Base-by-base conservation (phyloP, 768 basidiomycete genomes). In the Trametopsis cervina region DNA sequence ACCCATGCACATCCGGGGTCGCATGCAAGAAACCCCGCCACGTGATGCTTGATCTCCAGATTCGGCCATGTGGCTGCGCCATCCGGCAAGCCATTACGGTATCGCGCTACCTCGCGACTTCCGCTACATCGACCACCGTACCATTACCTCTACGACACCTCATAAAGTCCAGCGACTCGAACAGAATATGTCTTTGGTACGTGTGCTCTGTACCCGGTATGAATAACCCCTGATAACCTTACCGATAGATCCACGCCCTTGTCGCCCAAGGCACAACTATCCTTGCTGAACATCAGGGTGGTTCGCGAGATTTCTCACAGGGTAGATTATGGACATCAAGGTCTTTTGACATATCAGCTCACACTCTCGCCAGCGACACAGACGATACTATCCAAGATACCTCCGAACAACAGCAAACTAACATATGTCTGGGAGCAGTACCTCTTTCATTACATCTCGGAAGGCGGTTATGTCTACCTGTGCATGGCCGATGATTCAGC, bases 401-500 rank as follows among this genome's bases (percentile, higher is more conserved):
- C 95, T 1, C 93, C 90, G 3, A 91, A 91, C 46, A 61, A 69
- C 63, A 85, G 83, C 69, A 87, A 87, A 66, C 70, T 85, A 48
- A 83, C 83, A 47, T 90, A 92, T 74, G 88, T 85, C 49, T 91
- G 89, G 89, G 89, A 90, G 59, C 84, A 93, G 67, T 94, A 87
- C 60, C 74, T 94, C 9, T 94, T 97, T 60, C 93, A 97, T 67
- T 96, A 97, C 66, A 76, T 95, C 55, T 88, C 89, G 4, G 89
- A 91, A 54, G 83, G 82, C 15, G 90, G 90, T 0, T 81, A 89
- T 62, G 83, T 83, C 29, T 94, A 86, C 65, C 77, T 98, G 20
- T 89, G 93, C 46, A 93, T 99, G 83, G 90, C 91, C 4, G 92
- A 98, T 62, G 94, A 97, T 63, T 76, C 84, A 35, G 89, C 83